Base-by-base conservation (phyloP, 371 early-diverging fungal genomes). In the Nosema muscidifuracis region DNA sequence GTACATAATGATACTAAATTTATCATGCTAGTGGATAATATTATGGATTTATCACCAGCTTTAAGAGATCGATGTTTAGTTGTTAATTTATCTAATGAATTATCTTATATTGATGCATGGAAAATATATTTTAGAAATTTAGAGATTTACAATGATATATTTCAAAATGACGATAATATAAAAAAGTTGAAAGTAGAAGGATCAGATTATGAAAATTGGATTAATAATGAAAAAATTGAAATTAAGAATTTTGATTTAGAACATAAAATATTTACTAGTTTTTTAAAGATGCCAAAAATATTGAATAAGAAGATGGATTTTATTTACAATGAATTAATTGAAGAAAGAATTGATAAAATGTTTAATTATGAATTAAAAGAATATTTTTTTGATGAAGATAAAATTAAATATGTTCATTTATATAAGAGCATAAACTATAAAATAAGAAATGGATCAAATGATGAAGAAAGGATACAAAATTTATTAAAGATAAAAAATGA, bases 1-100 rank as follows among this genome's bases (percentile, higher is more conserved):
- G 57, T 79, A 6, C 28, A 75, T 63, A 18, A 24, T 38, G 15
- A 62, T 15, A 47, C 65, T 13, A 40, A 28, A 50, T 34, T 77
- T 34, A 33, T 77, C 34, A 18, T 77, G 18, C 13, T 73, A 15
- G 50, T 57, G 3, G 79, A 76, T 43, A 67, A 77, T 43, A 47
- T 51, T 34, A 44, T 66, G 24, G 51, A 61, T 28, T 67, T 83
- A n/a, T 80, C 80, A 16, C 80, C 79, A 2, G 80, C 83, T 18
- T 53, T 83, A 6, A 42, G 73, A 42, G 81, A 83, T 67, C 61
- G 83, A 57, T 81, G 80, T 38, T 33, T 68, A 15, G 57, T 70
- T 22, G 65, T 75, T 42, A 28, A 65, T 13, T 57, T 82, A 38
- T 31, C 67, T 9, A 31, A 51, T 15, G 30, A 6, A 18, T 60